Evolutionary conservation across 139 green algal species (phyloP), one percentile per base, ranked within the genome.

Genomic region (Picochlorum sp.): DNA sequence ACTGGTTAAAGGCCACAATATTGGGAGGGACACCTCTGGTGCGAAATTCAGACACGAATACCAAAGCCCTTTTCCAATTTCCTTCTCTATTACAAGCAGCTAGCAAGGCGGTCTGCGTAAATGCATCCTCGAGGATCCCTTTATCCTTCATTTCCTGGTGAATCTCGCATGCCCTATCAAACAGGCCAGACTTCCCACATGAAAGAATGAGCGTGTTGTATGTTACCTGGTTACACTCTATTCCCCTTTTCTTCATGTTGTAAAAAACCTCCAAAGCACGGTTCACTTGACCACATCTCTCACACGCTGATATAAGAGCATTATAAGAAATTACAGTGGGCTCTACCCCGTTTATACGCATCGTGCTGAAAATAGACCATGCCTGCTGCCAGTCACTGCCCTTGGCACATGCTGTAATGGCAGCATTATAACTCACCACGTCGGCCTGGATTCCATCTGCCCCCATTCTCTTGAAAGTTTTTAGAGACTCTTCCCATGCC

Each of bases 51-150:
- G 39, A 18, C 8, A 63, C 51, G 12, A 66, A 49, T 10, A 31
- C n/a, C 45, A 74, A 44, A 10, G 70, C 70, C 13, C 10, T 12
- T 18, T 59, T 30, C 45, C 55, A 62, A 47, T 66, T 51, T n/a
- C 54, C 59, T 2, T 39, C 47, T 16, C 26, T 50, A 12, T 58
- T 29, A 26, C 45, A 70, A 14, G 65, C 54, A 26, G 77, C 85
- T 58, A 94, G 90, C 20, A 95, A 70, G 24, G 75, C 77, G 61
- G 70, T 81, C 64, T 90, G 87, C 0, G 86, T 94, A 72, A 92
- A 89, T 12, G 89, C 85, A 52, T 73, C 81, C 55, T 74, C 67
- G 12, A 68, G 54, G n/a, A 79, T 64, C 10, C 65, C 73, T 33
- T 55, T 55, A 33, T 64, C 65, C 29, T 76, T 58, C 86, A 94